Base-by-base conservation (phyloP, 2,329 filamentous ascomycete genomes). In the Botrytis aclada region DNA sequence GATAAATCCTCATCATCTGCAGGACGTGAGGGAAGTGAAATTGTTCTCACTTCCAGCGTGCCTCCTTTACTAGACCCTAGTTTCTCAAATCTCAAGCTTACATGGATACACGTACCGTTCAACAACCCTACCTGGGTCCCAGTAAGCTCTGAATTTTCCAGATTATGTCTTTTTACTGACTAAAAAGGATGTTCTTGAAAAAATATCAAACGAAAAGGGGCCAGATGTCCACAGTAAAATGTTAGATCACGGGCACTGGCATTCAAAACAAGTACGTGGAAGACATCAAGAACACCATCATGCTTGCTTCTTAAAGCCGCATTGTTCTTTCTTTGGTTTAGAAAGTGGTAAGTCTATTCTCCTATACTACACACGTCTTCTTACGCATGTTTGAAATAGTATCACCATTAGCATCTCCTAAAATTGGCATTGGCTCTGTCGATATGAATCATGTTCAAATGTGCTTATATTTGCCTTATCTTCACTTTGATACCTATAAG, bases 191-290 rank as follows among this genome's bases (percentile, higher is more conserved):
- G 10, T 65, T 37, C 43, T 65, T 18, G 20, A 65, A 58, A 16
- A 10, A 58, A 74, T 74, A 47, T 73, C 71, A 9, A 32, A 65
- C 39, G 71, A 73, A 25, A 73, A 74, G 37, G 67, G 71, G 8
- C n/a, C 34, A n/a, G 69, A 70, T 54, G 29, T 62, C 16, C 47
- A 72, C 29, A 54, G 60, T 14, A 72, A 51, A 60, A 61, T 74
- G 37, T 16, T 74, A 37, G 64, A 47, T 56, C 8, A 25, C 16
- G 74, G 72, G 45, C 54, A 72, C 43, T 74, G 74, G 72, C 45
- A 74, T 25, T 74, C 72, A 9, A 75, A 72, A 64, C 72, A 75
- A 41, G 69, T 75, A 18, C 45, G 69, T 58, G 72, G 74, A 29
- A 43, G 69, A 22, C 64, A 72, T 51, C 54, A 63, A 34, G 74